A percentile compares a stretch with the other conserved stretches of the same genome.
phyloP scores from a whole-genome alignment of 2,329 filamentous ascomycete species.

The Ilyonectria mors-panacis region DNA sequence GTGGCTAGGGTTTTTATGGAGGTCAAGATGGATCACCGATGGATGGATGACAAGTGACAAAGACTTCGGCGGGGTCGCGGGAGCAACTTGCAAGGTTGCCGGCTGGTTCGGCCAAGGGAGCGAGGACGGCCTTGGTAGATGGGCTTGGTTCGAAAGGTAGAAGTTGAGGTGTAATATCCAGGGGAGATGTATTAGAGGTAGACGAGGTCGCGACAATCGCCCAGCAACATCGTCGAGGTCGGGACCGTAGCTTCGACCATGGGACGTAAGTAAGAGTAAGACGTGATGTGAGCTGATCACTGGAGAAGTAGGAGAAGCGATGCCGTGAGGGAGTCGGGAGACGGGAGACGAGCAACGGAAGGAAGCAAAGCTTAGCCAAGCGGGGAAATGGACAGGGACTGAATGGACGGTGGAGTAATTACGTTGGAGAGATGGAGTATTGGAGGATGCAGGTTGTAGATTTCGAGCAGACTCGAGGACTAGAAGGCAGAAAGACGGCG shows the following conservation, averaged over 20 bases:
- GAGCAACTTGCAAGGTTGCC: constrained; percentile 34
- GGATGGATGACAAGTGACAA: constrained; percentile 39
- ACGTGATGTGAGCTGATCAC: constrained; percentile 23
- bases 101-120: constrained; percentile 35
- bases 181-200: constrained; percentile 34
- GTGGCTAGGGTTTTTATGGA: constrained; percentile 23
- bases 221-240: constrained; percentile 41
- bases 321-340: neutral
- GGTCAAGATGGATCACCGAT: constrained; percentile 32
- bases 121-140: constrained; percentile 24
- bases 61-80: constrained; percentile 41
- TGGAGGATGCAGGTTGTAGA: neutral
- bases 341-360: neutral
- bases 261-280: constrained; percentile 36
- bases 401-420: neutral
- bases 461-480: neutral
- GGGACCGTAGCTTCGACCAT: constrained; percentile 34
- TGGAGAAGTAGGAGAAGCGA: neutral
- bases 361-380: constrained; percentile 3
- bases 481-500: constrained; percentile 12
- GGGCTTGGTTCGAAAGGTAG: constrained; percentile 13
- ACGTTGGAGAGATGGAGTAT: constrained; percentile 8
- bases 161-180: constrained; percentile 17
- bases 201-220: constrained; percentile 37
- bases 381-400: neutral